A percentile compares a stretch with the other conserved stretches of the same genome.
phyloP scores from a whole-genome alignment of 495 filamentous ascomycete genomes.

The Hypoxylon rickii region DNA sequence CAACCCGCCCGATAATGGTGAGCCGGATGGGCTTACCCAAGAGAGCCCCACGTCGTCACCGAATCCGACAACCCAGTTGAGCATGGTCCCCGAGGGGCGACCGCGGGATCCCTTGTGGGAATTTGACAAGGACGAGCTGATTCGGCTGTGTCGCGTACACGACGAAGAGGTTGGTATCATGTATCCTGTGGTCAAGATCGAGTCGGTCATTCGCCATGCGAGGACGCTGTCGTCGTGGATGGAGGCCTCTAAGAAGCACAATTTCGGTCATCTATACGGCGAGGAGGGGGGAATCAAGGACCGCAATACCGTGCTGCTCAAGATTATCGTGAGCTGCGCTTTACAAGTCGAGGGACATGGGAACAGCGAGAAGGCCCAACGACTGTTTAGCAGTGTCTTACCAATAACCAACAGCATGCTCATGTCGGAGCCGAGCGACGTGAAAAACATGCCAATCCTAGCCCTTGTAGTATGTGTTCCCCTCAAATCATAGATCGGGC shows the following conservation, averaged over 20 bases:
- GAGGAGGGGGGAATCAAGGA: constrained; percentile 69
- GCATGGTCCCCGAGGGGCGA: constrained; percentile 50
- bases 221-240: constrained; percentile 70
- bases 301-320: constrained; percentile 70
- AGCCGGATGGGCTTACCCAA: constrained; percentile 61
- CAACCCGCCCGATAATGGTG: constrained; percentile 56
- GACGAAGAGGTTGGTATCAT: constrained; percentile 86
- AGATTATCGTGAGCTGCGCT: constrained; percentile 77
- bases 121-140: constrained; percentile 69
- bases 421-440: constrained; percentile 65
- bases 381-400: constrained; percentile 72
- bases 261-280: constrained; percentile 23
- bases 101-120: constrained; percentile 73
- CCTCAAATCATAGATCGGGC: not conserved
- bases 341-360: constrained; percentile 75
- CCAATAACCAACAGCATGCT: constrained; percentile 70
- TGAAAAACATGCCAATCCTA: constrained; percentile 73
- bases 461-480: constrained; percentile 63
- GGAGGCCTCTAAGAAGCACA: constrained; percentile 49
- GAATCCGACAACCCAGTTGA: constrained; percentile 38
- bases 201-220: constrained; percentile 65
- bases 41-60: constrained; percentile 58
- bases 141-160: constrained; percentile 71
- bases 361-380: constrained; percentile 70
- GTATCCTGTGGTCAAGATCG: constrained; percentile 80